Conservation (phyloP, 2,329 filamentous ascomycete genomes). For the Fusarium buxicola region DNA sequence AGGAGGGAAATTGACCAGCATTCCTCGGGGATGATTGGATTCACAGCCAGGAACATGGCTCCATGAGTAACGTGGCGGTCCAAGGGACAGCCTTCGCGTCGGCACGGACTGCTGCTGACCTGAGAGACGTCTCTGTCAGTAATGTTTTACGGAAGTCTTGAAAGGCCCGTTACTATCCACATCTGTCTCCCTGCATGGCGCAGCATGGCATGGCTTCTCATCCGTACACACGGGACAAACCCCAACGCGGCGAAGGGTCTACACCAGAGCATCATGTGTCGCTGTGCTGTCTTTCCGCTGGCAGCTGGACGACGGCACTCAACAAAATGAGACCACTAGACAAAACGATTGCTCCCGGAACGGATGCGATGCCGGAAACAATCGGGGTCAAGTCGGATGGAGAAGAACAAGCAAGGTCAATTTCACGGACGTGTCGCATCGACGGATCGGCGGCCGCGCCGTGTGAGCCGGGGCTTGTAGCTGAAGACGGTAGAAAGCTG, state of each 20-base stretch:
- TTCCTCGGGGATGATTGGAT: constrained; percentile 38
- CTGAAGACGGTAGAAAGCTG: constrained; percentile 17
- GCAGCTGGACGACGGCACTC: neutral
- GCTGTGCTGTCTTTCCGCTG: neutral
- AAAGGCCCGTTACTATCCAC: constrained; percentile 20
- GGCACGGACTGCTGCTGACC: constrained; percentile 8
- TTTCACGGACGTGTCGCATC: constrained; percentile 3
- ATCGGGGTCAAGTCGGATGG: neutral
- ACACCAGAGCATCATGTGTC: neutral
- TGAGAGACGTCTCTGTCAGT: constrained; percentile 9
- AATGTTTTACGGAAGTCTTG: constrained; percentile 11
- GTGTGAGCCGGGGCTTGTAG: constrained; percentile 10
- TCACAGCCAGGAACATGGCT: constrained; percentile 34
- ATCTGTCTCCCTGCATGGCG: constrained; percentile 41
- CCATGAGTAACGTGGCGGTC: constrained; percentile 3
- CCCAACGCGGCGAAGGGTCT: neutral
- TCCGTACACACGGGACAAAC: constrained; percentile 21
- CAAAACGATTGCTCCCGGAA: neutral
- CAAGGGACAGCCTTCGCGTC: constrained; percentile 9
- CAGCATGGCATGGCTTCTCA: constrained; percentile 26
- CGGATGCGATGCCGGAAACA: constrained; percentile 10
- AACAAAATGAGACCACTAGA: constrained; percentile 1
- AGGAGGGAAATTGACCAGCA: constrained; percentile 38
- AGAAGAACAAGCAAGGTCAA: constrained; percentile 3
- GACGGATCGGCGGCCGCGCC: constrained; percentile 8